phyloP scores from a whole-genome alignment of 2,329 filamentous ascomycete genomes.

The Rhinocladiella mackenziei region DNA sequence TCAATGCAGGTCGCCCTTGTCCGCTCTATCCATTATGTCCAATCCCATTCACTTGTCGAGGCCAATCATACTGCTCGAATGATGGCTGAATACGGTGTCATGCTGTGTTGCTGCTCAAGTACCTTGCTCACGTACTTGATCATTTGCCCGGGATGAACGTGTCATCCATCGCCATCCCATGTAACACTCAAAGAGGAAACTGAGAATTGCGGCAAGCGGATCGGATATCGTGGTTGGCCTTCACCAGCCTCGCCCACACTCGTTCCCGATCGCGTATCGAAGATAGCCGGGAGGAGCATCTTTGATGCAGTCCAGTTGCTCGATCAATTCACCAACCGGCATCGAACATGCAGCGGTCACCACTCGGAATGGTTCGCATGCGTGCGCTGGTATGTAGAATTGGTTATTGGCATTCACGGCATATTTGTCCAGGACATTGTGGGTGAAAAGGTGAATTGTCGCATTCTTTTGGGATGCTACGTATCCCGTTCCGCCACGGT shows the following conservation, averaged over 20 bases:
- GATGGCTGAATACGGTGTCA: no score
- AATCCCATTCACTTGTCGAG: no score
- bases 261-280: conserved; percentile 52
- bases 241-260: conserved; percentile 23
- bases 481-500: conserved; percentile 19
- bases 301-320: conserved; percentile 57
- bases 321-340: conserved; percentile 56
- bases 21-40: no score
- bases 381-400: conserved; percentile 47
- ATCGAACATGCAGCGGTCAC: conserved; percentile 46
- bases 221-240: conserved; percentile 22
- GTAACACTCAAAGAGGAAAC: no score
- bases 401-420: conserved; percentile 32
- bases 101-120: no score
- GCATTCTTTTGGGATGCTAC: conserved; percentile 19
- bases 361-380: conserved; percentile 51
- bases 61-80: no score
- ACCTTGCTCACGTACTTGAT: no score
- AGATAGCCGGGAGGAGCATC: conserved; percentile 13
- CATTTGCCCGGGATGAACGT: no score
- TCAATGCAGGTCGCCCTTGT: no score
- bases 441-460: conserved; percentile 40
- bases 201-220: conserved; percentile 23
- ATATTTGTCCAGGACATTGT: conserved; percentile 25
- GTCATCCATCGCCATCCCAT: no score